Evolutionary conservation across 83 land plant species (phyloP), one percentile per base, ranked within the genome.

Genomic region (Thuja plicata): DNA sequence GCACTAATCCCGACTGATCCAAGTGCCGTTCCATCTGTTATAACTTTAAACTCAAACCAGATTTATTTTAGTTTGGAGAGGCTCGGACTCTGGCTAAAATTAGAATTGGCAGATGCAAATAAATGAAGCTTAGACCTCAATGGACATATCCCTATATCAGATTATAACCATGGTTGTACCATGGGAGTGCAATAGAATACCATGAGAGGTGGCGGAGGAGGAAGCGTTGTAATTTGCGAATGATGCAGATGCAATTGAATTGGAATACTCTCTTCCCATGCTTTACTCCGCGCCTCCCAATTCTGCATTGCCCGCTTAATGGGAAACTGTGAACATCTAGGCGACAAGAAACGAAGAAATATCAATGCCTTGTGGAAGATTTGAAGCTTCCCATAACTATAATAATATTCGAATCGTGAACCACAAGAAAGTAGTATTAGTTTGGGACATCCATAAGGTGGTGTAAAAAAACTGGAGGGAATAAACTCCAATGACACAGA

Each of bases 191-290:
- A 35, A 10, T 78, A 37, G 82, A 17, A 3, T 90, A 97, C 99
- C 92, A 96, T 87, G 38, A 87, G 86, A 21, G 96, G 96, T 46
- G 95, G 91, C 60, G 99, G 97, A 37, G 93, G 91, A 46, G 95
- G 95, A 35, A 92, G 81, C 37, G 96, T 92, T 77, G 99, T 94
- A 91, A 97, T 92, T 91, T 97, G 95, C 4, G 99, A 96, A 27
- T 95, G 95, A 77, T 97, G 97, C 84, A 97, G 96, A 81, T 95
- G 95, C 85, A 97, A 92, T 82, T 95, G 95, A 21, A 97, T 88
- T 13, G 99, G 99, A 50, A 97, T 93, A 30, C 95, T 94, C 0
- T 96, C 99, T 89, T 88, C 89, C 99, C 99, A 97, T 1, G 96
- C 95, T 87, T 89, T 92, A 88, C 92, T 93, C 50, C 90, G 93